Conservation (phyloP, 2,329 filamentous ascomycete species). For the Talaromyces islandicus region DNA sequence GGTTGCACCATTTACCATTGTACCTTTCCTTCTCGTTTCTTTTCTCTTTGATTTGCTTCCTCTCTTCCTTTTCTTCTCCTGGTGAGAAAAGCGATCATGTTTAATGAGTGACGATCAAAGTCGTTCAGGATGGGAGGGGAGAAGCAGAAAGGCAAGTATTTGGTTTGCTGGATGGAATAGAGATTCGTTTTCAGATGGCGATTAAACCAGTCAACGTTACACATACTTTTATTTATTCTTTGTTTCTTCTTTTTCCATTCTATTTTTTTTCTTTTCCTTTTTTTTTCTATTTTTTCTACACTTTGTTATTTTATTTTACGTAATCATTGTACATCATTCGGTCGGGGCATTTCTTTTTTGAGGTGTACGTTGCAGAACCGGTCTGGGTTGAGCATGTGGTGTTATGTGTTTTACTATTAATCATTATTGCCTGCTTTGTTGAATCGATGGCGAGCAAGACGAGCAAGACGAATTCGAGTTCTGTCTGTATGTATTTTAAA, state of each 20-base stretch:
- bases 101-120: slow-evolving; percentile 11
- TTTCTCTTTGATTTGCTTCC: background rate
- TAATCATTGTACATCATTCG: background rate
- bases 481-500: background rate
- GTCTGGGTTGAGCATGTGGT: background rate
- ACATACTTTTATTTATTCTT: background rate
- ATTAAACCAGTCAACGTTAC: background rate
- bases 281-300: background rate
- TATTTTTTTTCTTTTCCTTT: background rate
- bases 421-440: background rate
- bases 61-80: slow-evolving; percentile 1
- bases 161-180: background rate
- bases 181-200: background rate
- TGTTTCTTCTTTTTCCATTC: background rate
- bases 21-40: background rate
- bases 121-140: slow-evolving; percentile 1
- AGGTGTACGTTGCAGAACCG: background rate
- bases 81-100: slow-evolving; percentile 7
- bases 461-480: background rate
- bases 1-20: background rate
- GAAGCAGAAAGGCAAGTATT: background rate
- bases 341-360: background rate
- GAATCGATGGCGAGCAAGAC: background rate
- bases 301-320: background rate
- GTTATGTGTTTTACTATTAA: background rate